phyloP scores from a whole-genome alignment of 2,329 filamentous ascomycete species.

The Epichloe elymi region DNA sequence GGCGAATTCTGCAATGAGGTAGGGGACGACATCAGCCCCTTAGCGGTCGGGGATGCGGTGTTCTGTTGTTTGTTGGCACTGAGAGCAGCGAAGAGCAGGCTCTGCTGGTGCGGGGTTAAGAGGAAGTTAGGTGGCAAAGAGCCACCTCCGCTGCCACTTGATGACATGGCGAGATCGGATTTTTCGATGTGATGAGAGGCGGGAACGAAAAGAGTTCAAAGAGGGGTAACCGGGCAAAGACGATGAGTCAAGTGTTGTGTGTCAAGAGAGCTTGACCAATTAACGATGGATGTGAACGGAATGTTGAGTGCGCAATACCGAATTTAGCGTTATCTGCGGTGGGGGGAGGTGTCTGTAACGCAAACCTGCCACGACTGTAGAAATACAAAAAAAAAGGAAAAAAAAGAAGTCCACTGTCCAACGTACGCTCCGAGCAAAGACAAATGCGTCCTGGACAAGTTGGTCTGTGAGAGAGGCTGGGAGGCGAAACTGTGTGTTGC shows the following conservation, averaged over 20 bases:
- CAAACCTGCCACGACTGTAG: too few relatives aligned
- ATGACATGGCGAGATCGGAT: constrained; percentile 29
- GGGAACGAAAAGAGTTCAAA: neutral
- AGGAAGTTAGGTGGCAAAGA: constrained; percentile 43
- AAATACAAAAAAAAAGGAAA: too few relatives aligned
- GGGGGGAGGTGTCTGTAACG: too few relatives aligned
- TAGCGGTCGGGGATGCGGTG: constrained; percentile 22
- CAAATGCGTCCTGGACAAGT: too few relatives aligned
- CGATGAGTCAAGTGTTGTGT: neutral
- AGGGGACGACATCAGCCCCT: constrained; percentile 32
- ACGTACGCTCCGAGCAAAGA: too few relatives aligned
- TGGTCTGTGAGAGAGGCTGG: too few relatives aligned
- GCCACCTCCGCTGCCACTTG: constrained; percentile 29
- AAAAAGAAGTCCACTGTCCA: too few relatives aligned
- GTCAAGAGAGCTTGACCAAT: neutral
- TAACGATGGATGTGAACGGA: neutral
- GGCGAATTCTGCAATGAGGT: constrained; percentile 37
- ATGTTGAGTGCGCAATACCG: too few relatives aligned
- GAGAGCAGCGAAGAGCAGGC: constrained; percentile 60
- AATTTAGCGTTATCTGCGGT: too few relatives aligned
- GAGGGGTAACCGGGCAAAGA: neutral
- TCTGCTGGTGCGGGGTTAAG: constrained; percentile 65
- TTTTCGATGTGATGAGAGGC: neutral
- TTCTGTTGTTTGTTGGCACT: constrained; percentile 47
- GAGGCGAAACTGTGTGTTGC: too few relatives aligned